Conservation (phyloP, 169 alveolate species). For the Plasmodium malariae region DNA sequence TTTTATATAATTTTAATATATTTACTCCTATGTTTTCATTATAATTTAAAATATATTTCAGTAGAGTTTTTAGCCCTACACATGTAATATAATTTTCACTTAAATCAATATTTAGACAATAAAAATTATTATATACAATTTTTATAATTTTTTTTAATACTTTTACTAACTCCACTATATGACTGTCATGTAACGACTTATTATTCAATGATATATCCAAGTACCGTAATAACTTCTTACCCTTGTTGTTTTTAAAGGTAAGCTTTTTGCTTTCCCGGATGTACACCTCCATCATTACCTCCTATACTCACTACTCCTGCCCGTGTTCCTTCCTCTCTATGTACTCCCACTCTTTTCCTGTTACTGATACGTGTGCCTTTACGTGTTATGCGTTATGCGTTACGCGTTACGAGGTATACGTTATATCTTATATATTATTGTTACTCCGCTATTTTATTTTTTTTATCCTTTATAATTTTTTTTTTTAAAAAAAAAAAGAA, state of each 20-base stretch:
- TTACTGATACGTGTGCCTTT: too few species aligned
- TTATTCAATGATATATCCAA: conserved; percentile 67
- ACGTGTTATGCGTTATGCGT: too few species aligned
- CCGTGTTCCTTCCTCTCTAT: background rate
- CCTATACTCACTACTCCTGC: too few species aligned
- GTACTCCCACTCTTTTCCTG: too few species aligned
- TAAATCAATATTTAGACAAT: conserved; percentile 58
- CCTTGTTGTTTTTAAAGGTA: conserved; percentile 43
- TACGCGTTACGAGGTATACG: too few species aligned
- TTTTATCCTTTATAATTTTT: too few species aligned
- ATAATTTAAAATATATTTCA: conserved; percentile 54
- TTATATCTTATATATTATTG: too few species aligned
- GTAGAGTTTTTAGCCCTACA: conserved; percentile 40
- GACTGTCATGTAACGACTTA: conserved; percentile 50
- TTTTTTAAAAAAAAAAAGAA: too few species aligned
- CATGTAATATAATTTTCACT: conserved; percentile 74
- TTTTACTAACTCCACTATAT: conserved; percentile 61
- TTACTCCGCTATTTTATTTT: too few species aligned
- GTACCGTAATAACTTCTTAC: conserved; percentile 40
- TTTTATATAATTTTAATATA: conserved; percentile 58
- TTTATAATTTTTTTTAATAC: conserved; percentile 51
- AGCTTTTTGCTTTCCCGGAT: conserved; percentile 69
- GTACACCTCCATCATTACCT: conserved; percentile 63
- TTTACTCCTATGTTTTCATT: conserved; percentile 49
- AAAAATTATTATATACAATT: conserved; percentile 27